Conservation (phyloP, 2,329 filamentous ascomycete species). For the Beauveria brongniartii region DNA sequence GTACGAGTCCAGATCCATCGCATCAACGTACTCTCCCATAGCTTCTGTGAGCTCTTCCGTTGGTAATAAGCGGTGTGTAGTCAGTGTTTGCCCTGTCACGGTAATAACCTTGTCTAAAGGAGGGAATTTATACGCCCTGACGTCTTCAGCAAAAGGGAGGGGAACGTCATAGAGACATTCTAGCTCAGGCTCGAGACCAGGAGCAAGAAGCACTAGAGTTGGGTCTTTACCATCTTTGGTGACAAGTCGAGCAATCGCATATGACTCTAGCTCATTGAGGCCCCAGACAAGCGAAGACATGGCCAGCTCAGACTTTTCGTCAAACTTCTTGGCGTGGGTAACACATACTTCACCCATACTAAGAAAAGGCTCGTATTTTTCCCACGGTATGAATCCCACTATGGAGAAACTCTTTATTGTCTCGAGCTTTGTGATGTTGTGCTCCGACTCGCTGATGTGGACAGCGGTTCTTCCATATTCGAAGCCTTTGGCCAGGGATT, state of each 20-base stretch:
- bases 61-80: constrained; percentile 77
- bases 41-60: constrained; percentile 63
- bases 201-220: constrained; percentile 67
- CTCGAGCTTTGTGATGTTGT: constrained; percentile 81
- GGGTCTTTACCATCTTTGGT: constrained; percentile 77
- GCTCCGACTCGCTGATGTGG: constrained; percentile 76
- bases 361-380: constrained; percentile 76
- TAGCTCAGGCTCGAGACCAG: constrained; percentile 67
- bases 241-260: constrained; percentile 79
- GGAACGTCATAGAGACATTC: constrained; percentile 87
- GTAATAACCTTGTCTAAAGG: constrained; percentile 82
- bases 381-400: constrained; percentile 72
- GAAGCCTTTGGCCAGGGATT: constrained; percentile 86
- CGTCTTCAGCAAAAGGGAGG: constrained; percentile 86
- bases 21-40: constrained; percentile 88
- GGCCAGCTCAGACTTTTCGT: constrained; percentile 75
- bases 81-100: constrained; percentile 71
- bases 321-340: constrained; percentile 67
- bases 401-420: constrained; percentile 69
- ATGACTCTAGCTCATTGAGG: constrained; percentile 74
- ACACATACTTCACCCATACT: constrained; percentile 75
- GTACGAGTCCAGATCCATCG: constrained; percentile 75
- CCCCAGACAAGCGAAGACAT: constrained; percentile 86
- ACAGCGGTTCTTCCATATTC: constrained; percentile 90
- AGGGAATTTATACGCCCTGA: constrained; percentile 84